Evolutionary conservation across 495 filamentous ascomycete species (phyloP), one percentile per base, ranked within the genome.

Genomic region (Penicillium simplicissimum): DNA sequence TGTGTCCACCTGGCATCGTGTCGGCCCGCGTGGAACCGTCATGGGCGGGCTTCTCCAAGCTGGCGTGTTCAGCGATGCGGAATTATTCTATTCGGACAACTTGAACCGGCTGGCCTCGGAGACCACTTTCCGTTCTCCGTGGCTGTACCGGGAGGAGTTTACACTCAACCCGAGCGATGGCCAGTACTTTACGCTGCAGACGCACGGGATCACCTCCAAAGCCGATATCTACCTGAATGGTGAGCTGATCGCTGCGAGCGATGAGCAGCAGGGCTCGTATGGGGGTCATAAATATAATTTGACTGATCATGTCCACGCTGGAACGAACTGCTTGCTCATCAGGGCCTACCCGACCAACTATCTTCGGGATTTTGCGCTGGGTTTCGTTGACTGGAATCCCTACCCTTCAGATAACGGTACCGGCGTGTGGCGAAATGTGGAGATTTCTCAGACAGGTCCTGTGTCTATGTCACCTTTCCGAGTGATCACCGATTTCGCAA

Each of bases 381-480:
- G 86, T 0, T 89, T 85, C 57, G 81, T 84, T 1, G 87, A 89
- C 58, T 89, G 87, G 87, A 88, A 88, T 45, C 86, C 86, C 0
- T 84, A 82, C 57, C 86, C 87, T 0, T 72, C 77, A 0, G 83
- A 87, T 64, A 85, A 82, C 53, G 81, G 82, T 1, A 86, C 82
- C 0, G 86, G 87, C 0, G 78, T 89, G 2, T 88, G 87, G 87
- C 78, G 87, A 0, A 66, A 87, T 48, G 77, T 89, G 7, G 84
- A 85, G 52, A 23, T 89, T 23, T 81, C 80, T 53, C 79, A 84
- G 62, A 87, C 83, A 0, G 85, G 85, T 0, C 67, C 82, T 6
- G 78, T 87, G 0, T 72, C 75, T 0, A 68, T 88, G 52, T 83
- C 78, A 0, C 72, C 81, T 0, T 58, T 84, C 25, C 72, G 83